Percentiles rank a stretch among this genome's conserved stretches.
These are phyloP conservation scores for Pulveroboletus sp. DNA, from an alignment of 768 basidiomycete genomes.

Conservation along the genomic window DNA sequence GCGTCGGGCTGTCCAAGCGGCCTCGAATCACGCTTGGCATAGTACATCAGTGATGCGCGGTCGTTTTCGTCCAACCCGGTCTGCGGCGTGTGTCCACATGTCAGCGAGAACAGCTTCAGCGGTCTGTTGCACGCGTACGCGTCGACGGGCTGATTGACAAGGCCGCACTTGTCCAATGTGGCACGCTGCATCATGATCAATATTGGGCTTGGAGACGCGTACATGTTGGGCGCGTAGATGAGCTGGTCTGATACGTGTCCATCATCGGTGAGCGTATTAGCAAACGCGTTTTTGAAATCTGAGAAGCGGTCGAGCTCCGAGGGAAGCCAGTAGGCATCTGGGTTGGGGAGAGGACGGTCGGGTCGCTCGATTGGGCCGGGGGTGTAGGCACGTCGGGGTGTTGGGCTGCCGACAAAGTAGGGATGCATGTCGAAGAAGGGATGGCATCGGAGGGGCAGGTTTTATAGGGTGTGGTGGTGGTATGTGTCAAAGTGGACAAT, in stretches of 20 bases:
- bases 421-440: not conserved
- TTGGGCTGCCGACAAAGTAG: constrained; percentile 1
- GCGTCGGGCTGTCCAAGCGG: not conserved
- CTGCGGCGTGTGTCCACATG: not conserved
- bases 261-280: not conserved
- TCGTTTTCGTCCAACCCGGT: constrained; percentile 6
- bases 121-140: not conserved
- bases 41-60: constrained; percentile 7
- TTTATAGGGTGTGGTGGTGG: too few species aligned
- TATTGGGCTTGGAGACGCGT: constrained; percentile 15
- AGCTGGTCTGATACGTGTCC: constrained; percentile 1
- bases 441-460: constrained; percentile 9
- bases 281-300: not conserved
- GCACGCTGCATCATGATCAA: constrained; percentile 12
- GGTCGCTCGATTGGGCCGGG: not conserved
- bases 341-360: too few species aligned
- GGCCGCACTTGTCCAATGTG: not conserved
- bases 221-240: not conserved
- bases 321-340: not conserved
- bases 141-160: not conserved
- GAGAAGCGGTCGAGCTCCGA: not conserved
- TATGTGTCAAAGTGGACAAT: not conserved
- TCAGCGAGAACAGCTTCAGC: constrained; percentile 5
- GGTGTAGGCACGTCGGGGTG: too few species aligned
- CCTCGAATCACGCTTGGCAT: not conserved